A percentile compares a stretch with the other conserved stretches of the same genome.
phyloP scores from a whole-genome alignment of 1,284 basidiomycete species.

The Clitocybe nebularis region DNA sequence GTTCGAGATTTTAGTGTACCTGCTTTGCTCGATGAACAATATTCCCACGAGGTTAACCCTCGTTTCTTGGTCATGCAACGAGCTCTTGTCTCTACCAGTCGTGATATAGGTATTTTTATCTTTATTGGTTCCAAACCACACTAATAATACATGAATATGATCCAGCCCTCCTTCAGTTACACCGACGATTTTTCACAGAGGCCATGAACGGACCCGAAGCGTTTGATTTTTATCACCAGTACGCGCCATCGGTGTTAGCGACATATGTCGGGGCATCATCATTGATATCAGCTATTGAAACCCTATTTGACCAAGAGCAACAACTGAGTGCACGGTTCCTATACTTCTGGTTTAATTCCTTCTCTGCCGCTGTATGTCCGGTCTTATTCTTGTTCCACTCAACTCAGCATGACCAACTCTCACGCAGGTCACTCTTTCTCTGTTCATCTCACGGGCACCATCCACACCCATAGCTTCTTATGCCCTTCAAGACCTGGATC shows the following conservation, averaged over 20 bases:
- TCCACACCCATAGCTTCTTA: constrained; percentile 46
- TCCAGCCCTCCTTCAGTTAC: constrained; percentile 66
- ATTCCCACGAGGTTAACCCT: constrained; percentile 36
- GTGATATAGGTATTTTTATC: constrained; percentile 58
- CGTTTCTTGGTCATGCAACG: constrained; percentile 66
- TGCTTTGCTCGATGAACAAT: constrained; percentile 41
- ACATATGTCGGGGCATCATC: constrained; percentile 64
- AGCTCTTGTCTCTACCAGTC: constrained; percentile 59
- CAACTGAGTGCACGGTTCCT: constrained; percentile 65
- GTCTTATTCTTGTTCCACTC: neutral
- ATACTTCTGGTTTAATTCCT: constrained; percentile 76
- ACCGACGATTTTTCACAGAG: constrained; percentile 71
- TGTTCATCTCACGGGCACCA: constrained; percentile 51
- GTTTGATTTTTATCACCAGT: constrained; percentile 62
- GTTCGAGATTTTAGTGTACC: constrained; percentile 62
- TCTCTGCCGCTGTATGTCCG: constrained; percentile 66
- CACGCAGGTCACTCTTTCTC: constrained; percentile 58
- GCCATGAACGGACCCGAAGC: constrained; percentile 57
- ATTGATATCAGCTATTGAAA: constrained; percentile 58
- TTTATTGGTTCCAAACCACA: constrained; percentile 5
- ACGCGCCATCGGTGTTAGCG: constrained; percentile 69
- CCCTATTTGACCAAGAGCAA: constrained; percentile 57
- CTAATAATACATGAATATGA: constrained; percentile 9
- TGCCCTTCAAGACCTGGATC: constrained; percentile 49
- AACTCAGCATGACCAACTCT: neutral